A percentile compares a stretch with the other conserved stretches of the same genome.
Conservation (phyloP, 768 basidiomycete genomes). For the Coprinellus aureogranulatus region DNA sequence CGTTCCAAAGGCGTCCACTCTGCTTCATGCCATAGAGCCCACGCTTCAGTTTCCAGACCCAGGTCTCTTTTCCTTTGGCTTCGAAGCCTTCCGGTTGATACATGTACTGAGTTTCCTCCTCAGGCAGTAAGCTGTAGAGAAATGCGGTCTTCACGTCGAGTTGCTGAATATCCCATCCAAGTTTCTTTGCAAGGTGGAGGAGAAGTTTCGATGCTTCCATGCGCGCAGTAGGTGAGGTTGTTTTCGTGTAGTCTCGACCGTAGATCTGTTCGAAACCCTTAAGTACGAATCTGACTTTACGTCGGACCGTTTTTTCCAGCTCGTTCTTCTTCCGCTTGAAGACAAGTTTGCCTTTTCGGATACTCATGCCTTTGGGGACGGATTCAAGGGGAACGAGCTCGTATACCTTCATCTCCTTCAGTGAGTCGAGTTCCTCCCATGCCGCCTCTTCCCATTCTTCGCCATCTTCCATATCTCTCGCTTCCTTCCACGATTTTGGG, state of each 20-base stretch:
- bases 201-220: slow-evolving; percentile 32
- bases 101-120: slow-evolving; percentile 40
- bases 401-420: slow-evolving; percentile 27
- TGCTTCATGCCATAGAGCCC: slow-evolving; percentile 31
- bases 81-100: slow-evolving; percentile 31
- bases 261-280: slow-evolving; percentile 40
- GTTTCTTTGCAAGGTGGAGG: slow-evolving; percentile 11
- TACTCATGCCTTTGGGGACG: slow-evolving; percentile 14
- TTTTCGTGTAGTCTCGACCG: slow-evolving; percentile 41
- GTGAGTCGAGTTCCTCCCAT: slow-evolving; percentile 21
- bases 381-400: slow-evolving; percentile 18
- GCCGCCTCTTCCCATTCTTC: slow-evolving; percentile 16
- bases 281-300: slow-evolving; percentile 40
- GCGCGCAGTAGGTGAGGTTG: slow-evolving; percentile 38
- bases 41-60: slow-evolving; percentile 22
- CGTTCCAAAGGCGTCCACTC: slow-evolving; percentile 24
- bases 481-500: background rate
- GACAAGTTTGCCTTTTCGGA: slow-evolving; percentile 16
- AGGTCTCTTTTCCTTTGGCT: background rate
- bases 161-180: slow-evolving; percentile 31
- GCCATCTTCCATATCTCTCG: slow-evolving; percentile 13
- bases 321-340: slow-evolving; percentile 21
- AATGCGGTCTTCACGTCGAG: slow-evolving; percentile 41
- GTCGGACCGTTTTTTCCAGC: slow-evolving; percentile 22
- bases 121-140: slow-evolving; percentile 35